Evolutionary conservation across 345 rosid genomes (phyloP).

Genomic region (Salix viminalis): DNA sequence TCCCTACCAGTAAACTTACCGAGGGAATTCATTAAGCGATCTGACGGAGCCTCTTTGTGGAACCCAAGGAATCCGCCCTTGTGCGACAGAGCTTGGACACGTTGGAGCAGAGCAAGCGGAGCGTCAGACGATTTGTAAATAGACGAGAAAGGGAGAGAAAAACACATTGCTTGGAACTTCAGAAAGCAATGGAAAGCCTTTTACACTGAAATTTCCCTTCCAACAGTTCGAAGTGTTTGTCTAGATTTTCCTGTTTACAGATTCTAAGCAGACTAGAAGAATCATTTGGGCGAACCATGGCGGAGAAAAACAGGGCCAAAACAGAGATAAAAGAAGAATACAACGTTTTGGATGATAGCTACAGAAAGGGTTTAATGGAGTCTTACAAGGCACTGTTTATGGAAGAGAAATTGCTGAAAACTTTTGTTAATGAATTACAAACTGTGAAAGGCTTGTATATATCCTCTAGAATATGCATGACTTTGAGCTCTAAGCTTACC

Average conservation of each 20-base stretch:
- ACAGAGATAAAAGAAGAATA: neutral
- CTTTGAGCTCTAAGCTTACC: neutral
- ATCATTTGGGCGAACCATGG: conserved; percentile 64
- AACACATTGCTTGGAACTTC: conserved; percentile 63
- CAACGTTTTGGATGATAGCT: neutral
- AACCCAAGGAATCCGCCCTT: conserved; percentile 73
- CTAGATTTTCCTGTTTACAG: conserved; percentile 11
- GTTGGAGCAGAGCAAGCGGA: conserved; percentile 44
- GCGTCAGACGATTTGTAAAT: conserved; percentile 42
- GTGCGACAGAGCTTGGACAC: conserved; percentile 46
- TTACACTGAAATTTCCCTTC: conserved; percentile 41
- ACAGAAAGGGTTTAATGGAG: neutral
- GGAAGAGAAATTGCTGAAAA: neutral
- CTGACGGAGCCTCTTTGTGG: conserved; percentile 35
- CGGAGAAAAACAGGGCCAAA: conserved; percentile 12
- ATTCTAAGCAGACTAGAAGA: conserved; percentile 20
- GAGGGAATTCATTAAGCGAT: conserved; percentile 48
- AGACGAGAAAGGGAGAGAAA: conserved; percentile 46
- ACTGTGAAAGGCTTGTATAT: neutral
- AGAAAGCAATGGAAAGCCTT: conserved; percentile 47
- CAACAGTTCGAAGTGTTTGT: conserved; percentile 37
- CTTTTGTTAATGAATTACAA: neutral
- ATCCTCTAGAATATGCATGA: neutral
- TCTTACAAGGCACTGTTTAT: neutral
- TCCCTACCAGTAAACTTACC: conserved; percentile 57